These are phyloP conservation scores for Aschersonia sp. DNA, from an alignment of 2,329 filamentous ascomycete species.

Conservation along the genomic window DNA sequence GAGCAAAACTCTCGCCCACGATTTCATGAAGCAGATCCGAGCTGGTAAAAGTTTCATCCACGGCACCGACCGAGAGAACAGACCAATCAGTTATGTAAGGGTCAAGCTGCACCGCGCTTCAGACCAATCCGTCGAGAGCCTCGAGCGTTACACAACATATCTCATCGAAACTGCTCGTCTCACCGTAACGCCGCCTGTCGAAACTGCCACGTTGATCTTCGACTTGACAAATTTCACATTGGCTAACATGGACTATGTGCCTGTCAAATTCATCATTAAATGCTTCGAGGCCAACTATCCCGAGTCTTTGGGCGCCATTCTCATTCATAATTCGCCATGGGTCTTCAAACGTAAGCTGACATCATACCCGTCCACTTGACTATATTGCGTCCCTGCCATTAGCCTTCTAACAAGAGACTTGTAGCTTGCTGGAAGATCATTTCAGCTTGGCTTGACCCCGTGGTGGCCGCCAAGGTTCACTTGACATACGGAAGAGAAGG, in stretches of 20 bases:
- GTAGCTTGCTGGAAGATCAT: constrained; percentile 44
- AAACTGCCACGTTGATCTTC: constrained; percentile 38
- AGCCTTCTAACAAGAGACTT: too few relatives aligned
- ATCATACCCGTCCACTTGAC: too few relatives aligned
- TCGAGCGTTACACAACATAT: constrained; percentile 24
- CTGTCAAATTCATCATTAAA: constrained; percentile 68
- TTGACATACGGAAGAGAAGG: constrained; percentile 51
- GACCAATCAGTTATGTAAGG: constrained; percentile 21
- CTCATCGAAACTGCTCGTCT: constrained; percentile 19
- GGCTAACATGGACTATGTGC: constrained; percentile 63
- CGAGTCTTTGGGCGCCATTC: constrained; percentile 54
- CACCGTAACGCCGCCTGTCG: constrained; percentile 5
- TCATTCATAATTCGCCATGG: constrained; percentile 65
- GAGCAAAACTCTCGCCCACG: constrained; percentile 2
- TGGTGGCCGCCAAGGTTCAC: constrained; percentile 58
- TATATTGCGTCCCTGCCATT: too few relatives aligned
- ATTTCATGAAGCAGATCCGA: constrained; percentile 21
- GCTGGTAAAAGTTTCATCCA: constrained; percentile 23
- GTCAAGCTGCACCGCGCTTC: constrained; percentile 17
- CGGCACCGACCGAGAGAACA: constrained; percentile 18
- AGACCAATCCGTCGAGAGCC: constrained; percentile 15
- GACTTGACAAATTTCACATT: constrained; percentile 59
- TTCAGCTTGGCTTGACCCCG: constrained; percentile 61
- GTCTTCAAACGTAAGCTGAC: constrained; percentile 36
- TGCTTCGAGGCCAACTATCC: constrained; percentile 70